Evolutionary conservation across 768 basidiomycete species (phyloP).

Genomic region (Sarcodon sp.): DNA sequence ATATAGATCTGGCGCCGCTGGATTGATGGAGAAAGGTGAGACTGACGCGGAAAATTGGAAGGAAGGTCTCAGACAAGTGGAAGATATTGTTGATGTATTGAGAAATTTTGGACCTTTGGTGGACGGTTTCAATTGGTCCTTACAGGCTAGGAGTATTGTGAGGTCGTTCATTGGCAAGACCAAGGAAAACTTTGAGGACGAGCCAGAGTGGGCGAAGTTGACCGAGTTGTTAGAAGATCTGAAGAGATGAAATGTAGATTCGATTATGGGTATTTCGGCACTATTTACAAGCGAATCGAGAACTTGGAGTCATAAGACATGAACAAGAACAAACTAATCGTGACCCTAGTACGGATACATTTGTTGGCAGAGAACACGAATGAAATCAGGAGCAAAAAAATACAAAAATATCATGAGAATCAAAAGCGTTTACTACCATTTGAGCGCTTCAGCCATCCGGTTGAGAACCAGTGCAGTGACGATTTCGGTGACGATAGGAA

Average conservation of each 20-base stretch:
- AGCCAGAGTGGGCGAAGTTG: slow-evolving; percentile 71
- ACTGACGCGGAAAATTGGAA: slow-evolving; percentile 57
- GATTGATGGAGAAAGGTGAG: slow-evolving; percentile 51
- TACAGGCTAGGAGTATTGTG: slow-evolving; percentile 78
- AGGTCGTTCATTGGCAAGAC: slow-evolving; percentile 84
- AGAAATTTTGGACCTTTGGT: slow-evolving; percentile 71
- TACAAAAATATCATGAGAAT: background rate
- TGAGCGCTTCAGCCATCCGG: slow-evolving; percentile 49
- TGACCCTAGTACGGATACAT: background rate
- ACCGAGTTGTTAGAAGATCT: slow-evolving; percentile 55
- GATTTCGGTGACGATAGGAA: slow-evolving; percentile 63
- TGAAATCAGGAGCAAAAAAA: background rate
- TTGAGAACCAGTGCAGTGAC: slow-evolving; percentile 65
- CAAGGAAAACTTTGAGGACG: slow-evolving; percentile 68
- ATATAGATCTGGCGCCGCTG: slow-evolving; percentile 61
- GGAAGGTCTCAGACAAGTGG: slow-evolving; percentile 66
- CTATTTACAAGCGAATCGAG: background rate
- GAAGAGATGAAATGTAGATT: slow-evolving; percentile 12
- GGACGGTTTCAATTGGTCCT: slow-evolving; percentile 57
- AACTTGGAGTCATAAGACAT: background rate
- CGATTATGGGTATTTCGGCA: too few species aligned
- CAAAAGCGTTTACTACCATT: slow-evolving; percentile 27
- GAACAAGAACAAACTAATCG: background rate
- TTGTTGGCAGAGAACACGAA: background rate
- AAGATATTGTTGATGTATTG: slow-evolving; percentile 75